Evolutionary conservation across 2,329 filamentous ascomycete species (phyloP), one percentile per base, ranked within the genome.

Genomic region (Madurella mycetomatis): DNA sequence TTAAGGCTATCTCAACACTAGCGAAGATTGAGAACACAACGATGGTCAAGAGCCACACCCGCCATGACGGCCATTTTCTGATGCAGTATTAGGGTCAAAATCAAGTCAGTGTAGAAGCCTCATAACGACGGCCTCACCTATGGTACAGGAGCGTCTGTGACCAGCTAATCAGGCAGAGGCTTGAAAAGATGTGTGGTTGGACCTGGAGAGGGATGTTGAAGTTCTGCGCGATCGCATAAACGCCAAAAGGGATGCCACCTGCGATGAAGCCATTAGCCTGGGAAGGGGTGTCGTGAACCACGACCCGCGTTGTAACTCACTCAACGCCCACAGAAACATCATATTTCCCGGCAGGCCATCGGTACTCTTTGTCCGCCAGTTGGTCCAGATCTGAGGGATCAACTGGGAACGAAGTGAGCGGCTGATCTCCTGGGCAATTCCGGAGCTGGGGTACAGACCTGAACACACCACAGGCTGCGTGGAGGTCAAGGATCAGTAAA

Each of bases 301-400:
- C n/a, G 15, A 9, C 16, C 13, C 19, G 9, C 4, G 50, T 19
- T 19, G 34, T 18, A 4, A 60, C 68, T 59, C 65, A 76, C 81
- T 82, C 32, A 75, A 64, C n/a, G 79, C 81, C 82, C 83, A 86
- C 1, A 85, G 66, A 57, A 85, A 79, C 72, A 85, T 78, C 82
- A 86, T 86, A 17, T 68, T 62, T 0, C 73, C 75, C 0, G 83
- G 83, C 2, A 86, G 68, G 2, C 83, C 83, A 40, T 85, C 81
- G 0, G 82, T 85, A 56, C 75, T 77, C 64, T 86, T 85, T 12
- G 71, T 75, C 17, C 74, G 72, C 76, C 80, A 85, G 64, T 84
- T 86, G 55, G 80, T 76, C 78, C 79, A 84, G 70, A 86, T 84
- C 58, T 70, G 68, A 3, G 68, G 68, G 9, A 70, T 45, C 1